Conservation (phyloP, 2,329 filamentous ascomycete genomes). For the Byssochlamys sp. region DNA sequence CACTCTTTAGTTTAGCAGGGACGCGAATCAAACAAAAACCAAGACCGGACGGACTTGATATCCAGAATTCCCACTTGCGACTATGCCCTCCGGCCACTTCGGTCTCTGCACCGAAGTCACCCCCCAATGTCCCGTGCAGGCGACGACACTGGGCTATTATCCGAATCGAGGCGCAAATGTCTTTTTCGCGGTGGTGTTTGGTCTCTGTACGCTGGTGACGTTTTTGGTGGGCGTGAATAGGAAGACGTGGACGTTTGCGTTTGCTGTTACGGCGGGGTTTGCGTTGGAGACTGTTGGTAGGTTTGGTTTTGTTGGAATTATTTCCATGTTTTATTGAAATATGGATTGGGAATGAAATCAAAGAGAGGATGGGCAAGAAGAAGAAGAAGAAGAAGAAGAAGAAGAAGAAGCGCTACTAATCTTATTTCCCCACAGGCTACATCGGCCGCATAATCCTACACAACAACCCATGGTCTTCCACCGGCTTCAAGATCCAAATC, state of each 20-base stretch:
- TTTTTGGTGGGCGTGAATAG: constrained; percentile 37
- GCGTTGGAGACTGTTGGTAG: constrained; percentile 36
- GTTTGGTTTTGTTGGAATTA: not conserved
- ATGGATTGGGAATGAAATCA: no score
- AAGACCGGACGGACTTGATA: no score
- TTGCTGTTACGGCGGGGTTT: constrained; percentile 37
- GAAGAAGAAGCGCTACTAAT: not conserved
- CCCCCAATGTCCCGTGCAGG: constrained; percentile 27
- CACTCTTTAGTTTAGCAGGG: no score
- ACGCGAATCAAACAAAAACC: no score
- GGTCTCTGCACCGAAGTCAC: constrained; percentile 20
- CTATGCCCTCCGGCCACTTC: constrained; percentile 10
- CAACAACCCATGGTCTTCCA: constrained; percentile 36
- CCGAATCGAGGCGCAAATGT: constrained; percentile 38
- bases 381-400: not conserved
- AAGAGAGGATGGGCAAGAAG: not conserved
- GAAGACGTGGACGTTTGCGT: constrained; percentile 44
- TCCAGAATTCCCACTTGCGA: not conserved
- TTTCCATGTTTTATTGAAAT: not conserved
- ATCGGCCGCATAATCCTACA: constrained; percentile 40
- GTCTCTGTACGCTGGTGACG: constrained; percentile 35
- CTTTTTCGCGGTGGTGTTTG: constrained; percentile 41
- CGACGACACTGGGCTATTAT: constrained; percentile 40
- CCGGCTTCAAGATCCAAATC: constrained; percentile 39
- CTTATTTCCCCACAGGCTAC: constrained; percentile 32